Percentiles rank a stretch among this genome's conserved stretches.
phyloP scores from a whole-genome alignment of 306 rosid species.

The Prunus mira region DNA sequence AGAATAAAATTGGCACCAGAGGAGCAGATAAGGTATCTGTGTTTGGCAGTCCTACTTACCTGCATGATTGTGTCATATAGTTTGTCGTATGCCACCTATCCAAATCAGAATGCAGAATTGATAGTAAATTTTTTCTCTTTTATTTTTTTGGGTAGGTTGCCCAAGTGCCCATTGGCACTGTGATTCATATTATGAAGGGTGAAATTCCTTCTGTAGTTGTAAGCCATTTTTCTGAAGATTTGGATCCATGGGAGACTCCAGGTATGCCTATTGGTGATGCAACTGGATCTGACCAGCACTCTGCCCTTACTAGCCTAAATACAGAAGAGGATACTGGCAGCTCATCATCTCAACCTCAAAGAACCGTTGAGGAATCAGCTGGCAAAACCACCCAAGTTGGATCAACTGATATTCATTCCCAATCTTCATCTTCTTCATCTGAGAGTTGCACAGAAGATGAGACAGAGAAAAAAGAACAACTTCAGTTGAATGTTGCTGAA shows the following conservation, averaged over 20 bases:
- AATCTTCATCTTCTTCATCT: slow-evolving; percentile 28
- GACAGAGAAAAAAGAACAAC: slow-evolving; percentile 38
- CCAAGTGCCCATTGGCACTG: slow-evolving; percentile 82
- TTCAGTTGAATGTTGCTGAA: slow-evolving; percentile 64
- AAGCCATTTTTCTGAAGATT: slow-evolving; percentile 38
- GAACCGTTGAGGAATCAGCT: slow-evolving; percentile 24
- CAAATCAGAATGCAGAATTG: slow-evolving; percentile 14
- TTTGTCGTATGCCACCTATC: slow-evolving; percentile 5
- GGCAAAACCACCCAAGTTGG: slow-evolving; percentile 18
- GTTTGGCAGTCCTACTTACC: slow-evolving; percentile 10
- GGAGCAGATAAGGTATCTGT: slow-evolving; percentile 72
- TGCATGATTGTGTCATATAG: neutral
- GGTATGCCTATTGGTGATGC: slow-evolving; percentile 56
- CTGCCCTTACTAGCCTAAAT: slow-evolving; percentile 24
- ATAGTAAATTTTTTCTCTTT: slow-evolving; percentile 10
- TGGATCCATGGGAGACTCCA: slow-evolving; percentile 91
- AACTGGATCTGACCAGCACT: slow-evolving; percentile 24
- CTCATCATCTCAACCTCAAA: slow-evolving; percentile 23
- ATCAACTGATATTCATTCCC: slow-evolving; percentile 27
- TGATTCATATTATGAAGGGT: slow-evolving; percentile 73
- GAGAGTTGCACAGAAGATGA: slow-evolving; percentile 35
- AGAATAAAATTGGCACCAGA: slow-evolving; percentile 80
- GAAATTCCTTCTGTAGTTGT: slow-evolving; percentile 49
- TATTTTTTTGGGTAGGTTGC: slow-evolving; percentile 48
- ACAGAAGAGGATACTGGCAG: slow-evolving; percentile 22